Conservation (phyloP, 2,329 filamentous ascomycete genomes). For the Fusarium sp. region DNA sequence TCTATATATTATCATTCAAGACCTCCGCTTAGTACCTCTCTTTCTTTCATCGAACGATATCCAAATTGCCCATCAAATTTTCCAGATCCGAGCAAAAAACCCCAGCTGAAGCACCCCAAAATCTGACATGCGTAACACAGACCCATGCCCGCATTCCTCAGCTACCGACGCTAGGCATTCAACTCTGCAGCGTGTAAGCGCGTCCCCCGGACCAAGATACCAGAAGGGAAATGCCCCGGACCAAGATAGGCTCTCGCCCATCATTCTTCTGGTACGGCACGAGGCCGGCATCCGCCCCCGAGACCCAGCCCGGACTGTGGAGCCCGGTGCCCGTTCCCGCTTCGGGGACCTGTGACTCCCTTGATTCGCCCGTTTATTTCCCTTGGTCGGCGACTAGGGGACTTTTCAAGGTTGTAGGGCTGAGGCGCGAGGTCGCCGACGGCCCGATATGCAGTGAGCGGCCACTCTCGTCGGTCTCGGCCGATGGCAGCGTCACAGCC, state of each 20-base stretch:
- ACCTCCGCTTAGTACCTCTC: neutral
- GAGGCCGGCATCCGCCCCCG: neutral
- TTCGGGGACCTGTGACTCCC: neutral
- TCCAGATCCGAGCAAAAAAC: neutral
- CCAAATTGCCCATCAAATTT: neutral
- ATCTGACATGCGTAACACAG: constrained; percentile 6
- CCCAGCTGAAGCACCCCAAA: constrained; percentile 7
- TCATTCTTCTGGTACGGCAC: neutral
- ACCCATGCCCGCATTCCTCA: neutral
- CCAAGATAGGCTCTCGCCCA: neutral
- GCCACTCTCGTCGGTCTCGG: neutral
- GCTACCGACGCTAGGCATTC: neutral
- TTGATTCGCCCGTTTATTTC: neutral
- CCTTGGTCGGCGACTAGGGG: constrained; percentile 1
- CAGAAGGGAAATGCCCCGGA: neutral
- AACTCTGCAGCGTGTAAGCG: neutral
- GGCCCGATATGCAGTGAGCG: constrained; percentile 2
- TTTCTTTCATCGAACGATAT: neutral
- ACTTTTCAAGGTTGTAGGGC: neutral
- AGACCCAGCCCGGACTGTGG: neutral
- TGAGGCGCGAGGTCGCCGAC: constrained; percentile 19
- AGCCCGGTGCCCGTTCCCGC: neutral
- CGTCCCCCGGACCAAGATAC: neutral
- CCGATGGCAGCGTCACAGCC: neutral
- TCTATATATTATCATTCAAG: neutral